Conservation (phyloP, 2,329 filamentous ascomycete genomes). For the Cercospora zeae-maydis region DNA sequence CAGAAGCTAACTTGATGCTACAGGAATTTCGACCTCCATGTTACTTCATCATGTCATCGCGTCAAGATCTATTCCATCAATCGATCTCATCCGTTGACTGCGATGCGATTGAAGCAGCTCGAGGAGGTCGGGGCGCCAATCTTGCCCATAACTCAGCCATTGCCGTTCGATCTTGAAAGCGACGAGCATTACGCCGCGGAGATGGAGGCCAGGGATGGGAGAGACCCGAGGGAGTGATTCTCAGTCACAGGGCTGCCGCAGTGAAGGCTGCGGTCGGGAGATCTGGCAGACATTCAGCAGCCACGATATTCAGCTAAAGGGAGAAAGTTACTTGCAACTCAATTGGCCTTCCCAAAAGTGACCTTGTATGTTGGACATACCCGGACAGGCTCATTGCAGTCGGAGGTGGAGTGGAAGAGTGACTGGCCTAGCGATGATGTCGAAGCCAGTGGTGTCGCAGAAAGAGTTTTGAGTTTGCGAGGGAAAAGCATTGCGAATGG, state of each 20-base stretch:
- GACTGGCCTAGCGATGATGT: too few relatives aligned
- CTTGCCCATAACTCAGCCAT: conserved; percentile 53
- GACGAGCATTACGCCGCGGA: conserved; percentile 49
- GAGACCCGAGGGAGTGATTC: conserved; percentile 43
- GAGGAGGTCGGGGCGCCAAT: conserved; percentile 48
- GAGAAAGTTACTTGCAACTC: neutral
- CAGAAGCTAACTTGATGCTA: conserved; percentile 12
- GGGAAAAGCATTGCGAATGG: neutral
- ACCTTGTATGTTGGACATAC: neutral
- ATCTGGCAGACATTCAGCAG: neutral
- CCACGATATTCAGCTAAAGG: neutral
- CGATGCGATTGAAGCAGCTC: conserved; percentile 50
- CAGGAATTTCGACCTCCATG: conserved; percentile 63
- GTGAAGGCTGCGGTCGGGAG: neutral
- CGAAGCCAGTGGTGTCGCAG: neutral
- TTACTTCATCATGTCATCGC: conserved; percentile 60
- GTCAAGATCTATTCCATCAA: conserved; percentile 63
- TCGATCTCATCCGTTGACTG: conserved; percentile 48
- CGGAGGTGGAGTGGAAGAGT: too few relatives aligned
- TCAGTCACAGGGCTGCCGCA: neutral
- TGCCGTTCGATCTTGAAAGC: conserved; percentile 49
- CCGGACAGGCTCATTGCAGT: too few relatives aligned
- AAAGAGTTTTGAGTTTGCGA: neutral
- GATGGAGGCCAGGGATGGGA: conserved; percentile 41
- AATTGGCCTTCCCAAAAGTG: neutral